Percentiles rank a stretch among this genome's conserved stretches.
Conservation (phyloP, 2,329 filamentous ascomycete species). For the Hypomyces perniciosus region DNA sequence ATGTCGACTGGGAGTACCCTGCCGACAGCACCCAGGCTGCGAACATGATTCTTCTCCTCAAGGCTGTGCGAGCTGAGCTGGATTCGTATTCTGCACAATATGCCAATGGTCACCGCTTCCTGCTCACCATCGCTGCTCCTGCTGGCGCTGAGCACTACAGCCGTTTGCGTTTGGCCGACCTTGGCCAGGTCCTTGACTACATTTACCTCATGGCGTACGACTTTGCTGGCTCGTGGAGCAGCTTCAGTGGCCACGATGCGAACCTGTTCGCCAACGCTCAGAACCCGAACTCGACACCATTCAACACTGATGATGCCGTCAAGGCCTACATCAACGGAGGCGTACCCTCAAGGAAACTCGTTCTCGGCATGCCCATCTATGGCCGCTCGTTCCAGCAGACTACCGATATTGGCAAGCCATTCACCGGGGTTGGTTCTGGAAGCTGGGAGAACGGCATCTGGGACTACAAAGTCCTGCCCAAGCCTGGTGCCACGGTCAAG, state of each 20-base stretch:
- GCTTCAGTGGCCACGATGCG: conserved; percentile 59
- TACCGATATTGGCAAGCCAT: conserved; percentile 59
- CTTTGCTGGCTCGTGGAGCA: conserved; percentile 67
- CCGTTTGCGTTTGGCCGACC: conserved; percentile 40
- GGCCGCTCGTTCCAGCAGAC: conserved; percentile 35
- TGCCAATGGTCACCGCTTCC: conserved; percentile 44
- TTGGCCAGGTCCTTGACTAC: conserved; percentile 47
- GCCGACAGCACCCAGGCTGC: conserved; percentile 32
- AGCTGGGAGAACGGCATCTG: conserved; percentile 70
- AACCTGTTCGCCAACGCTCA: conserved; percentile 57
- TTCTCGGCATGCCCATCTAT: conserved; percentile 68
- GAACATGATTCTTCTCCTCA: conserved; percentile 40
- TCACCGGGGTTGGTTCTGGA: conserved; percentile 58
- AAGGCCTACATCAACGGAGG: conserved; percentile 58
- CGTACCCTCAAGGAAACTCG: conserved; percentile 59
- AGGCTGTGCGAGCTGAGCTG: conserved; percentile 40
- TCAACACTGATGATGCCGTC: conserved; percentile 61
- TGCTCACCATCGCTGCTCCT: conserved; percentile 48
- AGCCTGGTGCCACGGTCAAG: conserved; percentile 49
- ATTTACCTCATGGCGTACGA: conserved; percentile 74
- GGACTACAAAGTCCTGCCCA: conserved; percentile 75
- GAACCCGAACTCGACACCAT: conserved; percentile 58
- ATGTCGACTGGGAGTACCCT: conserved; percentile 37
- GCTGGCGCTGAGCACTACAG: conserved; percentile 45
- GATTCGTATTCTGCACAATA: conserved; percentile 41